A percentile compares a stretch with the other conserved stretches of the same genome.
phyloP scores from a whole-genome alignment of 139 green algal genomes.

The Chlamydomonas eustigma region DNA sequence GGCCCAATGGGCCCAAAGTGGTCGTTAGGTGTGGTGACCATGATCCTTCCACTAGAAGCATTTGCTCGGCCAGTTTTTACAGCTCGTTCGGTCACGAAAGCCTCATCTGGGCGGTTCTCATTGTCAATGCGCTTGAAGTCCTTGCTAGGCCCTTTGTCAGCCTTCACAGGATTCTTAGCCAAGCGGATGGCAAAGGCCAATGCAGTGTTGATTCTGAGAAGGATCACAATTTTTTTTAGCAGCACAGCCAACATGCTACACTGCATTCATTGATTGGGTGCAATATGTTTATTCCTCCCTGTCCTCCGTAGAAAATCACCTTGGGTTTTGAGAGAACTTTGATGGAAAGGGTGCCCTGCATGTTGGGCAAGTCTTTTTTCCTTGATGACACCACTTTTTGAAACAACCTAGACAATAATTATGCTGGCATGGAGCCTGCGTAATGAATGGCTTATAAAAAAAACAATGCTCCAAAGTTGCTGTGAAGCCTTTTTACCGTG shows the following conservation, averaged over 20 bases:
- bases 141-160: conserved; percentile 13
- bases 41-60: conserved; percentile 81
- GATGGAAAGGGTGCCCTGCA: conserved; percentile 71
- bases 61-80: conserved; percentile 79
- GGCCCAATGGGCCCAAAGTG: conserved; percentile 93
- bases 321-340: conserved; percentile 69
- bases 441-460: too few species aligned
- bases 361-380: conserved; percentile 81
- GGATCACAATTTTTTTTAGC: not conserved
- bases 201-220: conserved; percentile 76
- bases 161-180: conserved; percentile 13
- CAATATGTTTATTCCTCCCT: not conserved
- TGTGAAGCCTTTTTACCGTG: conserved; percentile 73
- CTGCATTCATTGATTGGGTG: not conserved
- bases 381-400: conserved; percentile 66
- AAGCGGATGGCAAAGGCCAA: conserved; percentile 68
- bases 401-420: conserved; percentile 96
- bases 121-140: conserved; percentile 33
- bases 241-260: not conserved
- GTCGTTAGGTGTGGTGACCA: conserved; percentile 82
- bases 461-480: too few species aligned
- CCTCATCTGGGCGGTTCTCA: conserved; percentile 14
- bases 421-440: conserved; percentile 90
- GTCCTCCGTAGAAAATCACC: conserved; percentile 21
- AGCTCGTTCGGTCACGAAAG: conserved; percentile 19